Base-by-base conservation (phyloP, 352 stramenopile genomes). In the Peronospora belbahrii region DNA sequence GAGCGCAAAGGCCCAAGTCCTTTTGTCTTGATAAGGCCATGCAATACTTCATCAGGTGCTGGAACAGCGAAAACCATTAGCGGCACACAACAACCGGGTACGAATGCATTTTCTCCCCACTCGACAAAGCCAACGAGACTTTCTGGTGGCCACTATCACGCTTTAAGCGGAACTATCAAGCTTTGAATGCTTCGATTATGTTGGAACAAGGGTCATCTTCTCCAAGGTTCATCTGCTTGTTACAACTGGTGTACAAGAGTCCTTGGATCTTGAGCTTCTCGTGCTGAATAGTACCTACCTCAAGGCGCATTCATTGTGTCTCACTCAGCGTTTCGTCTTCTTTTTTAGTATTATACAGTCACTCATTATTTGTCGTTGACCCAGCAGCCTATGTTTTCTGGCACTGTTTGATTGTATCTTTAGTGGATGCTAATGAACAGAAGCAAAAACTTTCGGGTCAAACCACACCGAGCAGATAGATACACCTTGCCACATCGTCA, bases 241-340 rank as follows among this genome's bases (percentile, higher is more conserved):
- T 67, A 52, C 70, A 84, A 32, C 62, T 77, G 22, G 66, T 52
- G 56, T 82, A 66, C 28, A 89, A 48, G 15, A 89, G 45, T 27
- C 80, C 64, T 56, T 85, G 63, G 61, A 89, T 68, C 48, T 82
- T 85, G 42, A 76, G 62, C 24, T 61, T 70, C 52, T 85, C 70
- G 20, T 48, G 53, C 25, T 82, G 59, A 39, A 70, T 72, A 22
- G 22, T 39, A 0, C 48, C 50, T 14, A 74, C 17, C 19, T 57
- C 57, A 4, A 28, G 28, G 22, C 22, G 53, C 22, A 44, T 32
- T 15, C 22, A 59, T 13, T 53, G 54, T 42, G 3, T 23, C 31
- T 51, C 42, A 19, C 38, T 63, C 18, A 50, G 11, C 11, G 43
- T 42, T 9, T 55, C 41, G 5, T n/a, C n/a, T n/a, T n/a, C n/a